These are phyloP conservation scores for Gilbertella persicaria DNA, from an alignment of 371 early-diverging fungal species.

Conservation along the genomic window DNA sequence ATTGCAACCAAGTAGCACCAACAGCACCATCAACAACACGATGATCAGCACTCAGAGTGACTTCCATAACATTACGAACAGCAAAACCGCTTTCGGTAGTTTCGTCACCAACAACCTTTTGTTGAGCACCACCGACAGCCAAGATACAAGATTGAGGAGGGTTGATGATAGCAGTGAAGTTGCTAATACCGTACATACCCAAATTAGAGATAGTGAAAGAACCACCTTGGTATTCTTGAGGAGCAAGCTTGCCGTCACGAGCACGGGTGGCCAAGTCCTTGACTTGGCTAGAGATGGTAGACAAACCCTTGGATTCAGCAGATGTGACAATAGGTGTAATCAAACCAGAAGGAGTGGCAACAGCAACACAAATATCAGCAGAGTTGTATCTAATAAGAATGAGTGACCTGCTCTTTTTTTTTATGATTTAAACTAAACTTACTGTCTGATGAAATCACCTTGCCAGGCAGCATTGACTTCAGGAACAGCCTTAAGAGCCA, in stretches of 20 bases:
- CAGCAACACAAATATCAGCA: conserved; percentile 95
- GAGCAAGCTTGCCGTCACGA: conserved; percentile 86
- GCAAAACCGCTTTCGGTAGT: conserved; percentile 61
- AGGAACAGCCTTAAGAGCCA: conserved; percentile 91
- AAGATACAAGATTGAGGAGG: conserved; percentile 95
- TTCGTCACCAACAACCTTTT: conserved; percentile 83
- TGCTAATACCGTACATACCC: conserved; percentile 94
- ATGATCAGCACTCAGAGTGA: conserved; percentile 94
- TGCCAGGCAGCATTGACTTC: conserved; percentile 97
- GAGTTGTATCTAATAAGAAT: conserved; percentile 68
- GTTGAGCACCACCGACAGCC: conserved; percentile 86
- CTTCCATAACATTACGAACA: conserved; percentile 76
- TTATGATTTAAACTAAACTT: conserved; percentile 27
- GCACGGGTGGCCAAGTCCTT: conserved; percentile 89
- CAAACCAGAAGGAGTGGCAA: conserved; percentile 92
- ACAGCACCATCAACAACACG: conserved; percentile 97
- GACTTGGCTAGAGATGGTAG: conserved; percentile 81
- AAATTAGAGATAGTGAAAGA: conserved; percentile 98
- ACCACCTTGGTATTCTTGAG: conserved; percentile 96
- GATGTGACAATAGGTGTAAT: conserved; percentile 94
- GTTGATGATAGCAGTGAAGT: conserved; percentile 98
- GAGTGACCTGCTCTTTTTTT: neutral
- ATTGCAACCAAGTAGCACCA: conserved; percentile 90
- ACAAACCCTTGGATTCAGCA: conserved; percentile 87
- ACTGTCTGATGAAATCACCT: conserved; percentile 91